Percentiles rank a stretch among this genome's conserved stretches.
Conservation (phyloP, 495 filamentous ascomycete genomes). For the Staphylotrichum longicolle region DNA sequence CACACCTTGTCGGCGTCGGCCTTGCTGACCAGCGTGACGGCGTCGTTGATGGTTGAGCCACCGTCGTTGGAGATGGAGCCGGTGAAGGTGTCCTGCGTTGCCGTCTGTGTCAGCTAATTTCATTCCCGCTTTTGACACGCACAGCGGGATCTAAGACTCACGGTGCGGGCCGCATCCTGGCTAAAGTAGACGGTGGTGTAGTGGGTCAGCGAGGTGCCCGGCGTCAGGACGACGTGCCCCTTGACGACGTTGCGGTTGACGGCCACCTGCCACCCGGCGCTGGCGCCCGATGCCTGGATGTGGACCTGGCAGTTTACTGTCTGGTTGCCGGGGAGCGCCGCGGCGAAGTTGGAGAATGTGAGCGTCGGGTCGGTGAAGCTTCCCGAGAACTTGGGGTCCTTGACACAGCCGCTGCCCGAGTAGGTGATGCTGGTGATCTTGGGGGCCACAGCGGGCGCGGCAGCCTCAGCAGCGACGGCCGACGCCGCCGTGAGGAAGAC, state of each 20-base stretch:
- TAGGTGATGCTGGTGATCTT: constrained; percentile 38
- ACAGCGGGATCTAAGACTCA: constrained; percentile 21
- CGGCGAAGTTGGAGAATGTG: constrained; percentile 37
- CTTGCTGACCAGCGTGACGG: constrained; percentile 34
- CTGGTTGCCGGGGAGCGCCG: constrained; percentile 30
- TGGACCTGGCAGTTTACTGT: constrained; percentile 45
- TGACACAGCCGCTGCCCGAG: constrained; percentile 42
- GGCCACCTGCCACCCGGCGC: constrained; percentile 45
- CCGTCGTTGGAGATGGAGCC: constrained; percentile 33
- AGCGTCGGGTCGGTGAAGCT: constrained; percentile 38
- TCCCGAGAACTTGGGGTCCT: constrained; percentile 35
- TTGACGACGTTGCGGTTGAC: constrained; percentile 35
- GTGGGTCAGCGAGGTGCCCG: constrained; percentile 36
- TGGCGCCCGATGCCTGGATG: constrained; percentile 34
- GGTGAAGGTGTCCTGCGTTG: constrained; percentile 26
- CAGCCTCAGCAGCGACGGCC: constrained; percentile 18
- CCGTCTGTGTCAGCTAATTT: neutral
- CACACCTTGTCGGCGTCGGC: constrained; percentile 32
- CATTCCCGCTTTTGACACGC: neutral
- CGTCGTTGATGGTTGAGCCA: constrained; percentile 28
- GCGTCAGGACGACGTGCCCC: constrained; percentile 37
- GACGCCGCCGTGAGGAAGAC: constrained; percentile 31
- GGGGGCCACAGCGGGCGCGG: constrained; percentile 25
- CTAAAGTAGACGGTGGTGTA: constrained; percentile 44
- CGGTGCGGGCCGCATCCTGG: constrained; percentile 39